A percentile compares a stretch with the other conserved stretches of the same genome.
Conservation (phyloP, 306 rosid genomes). For the Trifolium fragiferum region DNA sequence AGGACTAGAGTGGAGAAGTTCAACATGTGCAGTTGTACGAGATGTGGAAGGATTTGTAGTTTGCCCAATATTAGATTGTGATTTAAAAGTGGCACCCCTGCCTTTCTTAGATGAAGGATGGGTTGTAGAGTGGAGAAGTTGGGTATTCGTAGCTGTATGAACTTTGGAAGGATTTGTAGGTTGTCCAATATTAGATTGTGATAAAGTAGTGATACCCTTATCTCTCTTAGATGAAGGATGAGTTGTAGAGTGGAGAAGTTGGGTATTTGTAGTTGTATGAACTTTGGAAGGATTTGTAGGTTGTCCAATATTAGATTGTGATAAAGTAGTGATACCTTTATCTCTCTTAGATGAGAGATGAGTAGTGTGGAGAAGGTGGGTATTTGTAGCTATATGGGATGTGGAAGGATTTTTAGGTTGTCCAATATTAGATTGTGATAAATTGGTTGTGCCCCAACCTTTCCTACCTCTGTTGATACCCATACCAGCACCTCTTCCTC, state of each 20-base stretch:
- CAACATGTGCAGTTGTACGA: too few species aligned
- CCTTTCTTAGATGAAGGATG: too few species aligned
- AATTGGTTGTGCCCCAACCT: neutral
- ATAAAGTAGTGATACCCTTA: neutral
- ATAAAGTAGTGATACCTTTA: neutral
- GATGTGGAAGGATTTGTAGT: too few species aligned
- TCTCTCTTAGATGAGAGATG: neutral
- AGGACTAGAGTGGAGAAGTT: neutral
- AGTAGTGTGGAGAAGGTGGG: neutral
- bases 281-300: too few species aligned
- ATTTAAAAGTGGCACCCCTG: too few species aligned
- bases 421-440: neutral
- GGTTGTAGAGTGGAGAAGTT: too few species aligned
- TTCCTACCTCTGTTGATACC: neutral
- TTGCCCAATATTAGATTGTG: too few species aligned
- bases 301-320: too few species aligned
- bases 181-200: neutral
- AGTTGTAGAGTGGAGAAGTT: neutral
- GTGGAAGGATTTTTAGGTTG: neutral
- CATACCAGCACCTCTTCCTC: neutral
- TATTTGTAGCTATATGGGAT: neutral
- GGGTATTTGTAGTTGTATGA: too few species aligned
- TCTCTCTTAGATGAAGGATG: too few species aligned
- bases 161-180: neutral
- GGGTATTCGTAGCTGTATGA: too few species aligned